Base-by-base conservation (phyloP, 441 rosid species). In the Jatropha multifida region DNA sequence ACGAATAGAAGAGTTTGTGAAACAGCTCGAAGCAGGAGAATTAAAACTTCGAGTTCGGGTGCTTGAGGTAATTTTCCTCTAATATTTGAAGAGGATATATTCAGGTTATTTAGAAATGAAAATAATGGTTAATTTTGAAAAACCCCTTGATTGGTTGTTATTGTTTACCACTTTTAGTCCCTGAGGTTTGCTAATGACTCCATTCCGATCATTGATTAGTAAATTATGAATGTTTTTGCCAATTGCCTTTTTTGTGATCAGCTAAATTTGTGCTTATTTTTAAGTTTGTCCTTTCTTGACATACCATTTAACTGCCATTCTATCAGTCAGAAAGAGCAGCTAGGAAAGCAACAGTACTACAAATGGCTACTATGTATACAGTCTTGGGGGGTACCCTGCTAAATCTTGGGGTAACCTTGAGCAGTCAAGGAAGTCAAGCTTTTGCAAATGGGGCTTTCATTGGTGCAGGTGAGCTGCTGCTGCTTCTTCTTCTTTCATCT, bases 241-340 rank as follows among this genome's bases (percentile, higher is more conserved):
- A 23, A 23, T 23, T 23, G 23, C 23, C 48, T 44, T 1, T 44
- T 44, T 44, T 44, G 48, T 44, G 48, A 44, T 44, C 48, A 44
- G 9, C n/a, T 54, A 1, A 4, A 44, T 54, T 54, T 13, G 58
- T 27, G 60, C 26, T 32, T 44, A 44, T 44, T 26, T 5, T n/a
- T 4, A 40, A 14, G 49, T 7, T 56, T 56, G 60, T 67, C 40
- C 62, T 49, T 26, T 48, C 40, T 73, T 65, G 54, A 71, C 44
- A 51, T 65, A 54, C 7, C 49, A 65, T 20, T 7, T 67, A 26
- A 75, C 20, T 75, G 23, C 67, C 58, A 65, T 54, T 54, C 13
- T 48, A 73, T 54, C 85, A 95, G 99, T 93, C 97, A 0, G 99
- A 95, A 78, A 88, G 99, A 87, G 97, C 99, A 44, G 94, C 99